phyloP scores from a whole-genome alignment of 78 protist species.

The Andalucia godoyi region DNA sequence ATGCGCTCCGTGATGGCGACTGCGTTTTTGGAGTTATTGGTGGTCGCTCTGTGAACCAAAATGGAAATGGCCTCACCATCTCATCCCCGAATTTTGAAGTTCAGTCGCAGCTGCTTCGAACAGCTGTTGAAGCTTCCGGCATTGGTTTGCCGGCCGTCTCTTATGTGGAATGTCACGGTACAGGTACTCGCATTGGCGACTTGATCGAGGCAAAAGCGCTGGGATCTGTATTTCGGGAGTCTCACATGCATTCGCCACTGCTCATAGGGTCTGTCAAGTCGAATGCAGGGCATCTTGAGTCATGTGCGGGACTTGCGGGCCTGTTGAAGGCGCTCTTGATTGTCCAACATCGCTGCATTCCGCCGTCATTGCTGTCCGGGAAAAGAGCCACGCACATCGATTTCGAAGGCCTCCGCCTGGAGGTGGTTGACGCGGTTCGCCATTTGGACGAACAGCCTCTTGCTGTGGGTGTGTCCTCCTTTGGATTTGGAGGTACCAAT shows the following conservation, averaged over 20 bases:
- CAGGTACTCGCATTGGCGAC: slow-evolving; percentile 72
- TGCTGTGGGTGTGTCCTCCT: slow-evolving; percentile 50
- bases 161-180: slow-evolving; percentile 64
- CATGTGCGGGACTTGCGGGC: slow-evolving; percentile 22
- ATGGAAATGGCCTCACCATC: slow-evolving; percentile 55
- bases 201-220: slow-evolving; percentile 28
- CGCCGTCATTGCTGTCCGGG: not conserved
- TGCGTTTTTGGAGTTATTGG: slow-evolving; percentile 26
- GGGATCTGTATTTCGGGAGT: slow-evolving; percentile 4
- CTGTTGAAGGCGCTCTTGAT: slow-evolving; percentile 1
- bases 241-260: no score
- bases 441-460: no score
- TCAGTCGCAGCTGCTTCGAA: slow-evolving; percentile 36
- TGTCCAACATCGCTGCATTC: slow-evolving; percentile 9
- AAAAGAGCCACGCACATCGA: not conserved
- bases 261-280: slow-evolving; percentile 46
- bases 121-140: slow-evolving; percentile 19
- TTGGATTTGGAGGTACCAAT: slow-evolving; percentile 74
- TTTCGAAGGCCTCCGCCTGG: no score
- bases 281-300: slow-evolving; percentile 58
- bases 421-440: no score
- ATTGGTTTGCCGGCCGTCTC: not conserved
- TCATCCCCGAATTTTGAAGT: slow-evolving; percentile 43
- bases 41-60: slow-evolving; percentile 34
- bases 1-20: slow-evolving; percentile 22